Evolutionary conservation across 257 asterid species (phyloP).

Genomic region (Plantago major): DNA sequence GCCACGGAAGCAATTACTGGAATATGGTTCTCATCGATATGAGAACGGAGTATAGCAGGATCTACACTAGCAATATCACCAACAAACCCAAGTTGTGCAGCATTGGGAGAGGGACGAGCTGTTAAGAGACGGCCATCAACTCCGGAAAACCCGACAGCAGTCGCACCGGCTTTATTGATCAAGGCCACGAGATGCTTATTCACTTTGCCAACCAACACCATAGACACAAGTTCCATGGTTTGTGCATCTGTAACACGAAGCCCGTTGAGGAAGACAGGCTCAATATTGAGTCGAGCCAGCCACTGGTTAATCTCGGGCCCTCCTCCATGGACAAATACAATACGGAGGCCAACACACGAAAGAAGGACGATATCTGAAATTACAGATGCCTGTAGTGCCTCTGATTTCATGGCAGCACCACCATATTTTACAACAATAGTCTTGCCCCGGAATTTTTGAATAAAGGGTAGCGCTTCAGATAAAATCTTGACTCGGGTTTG

Average conservation of each 20-base stretch:
- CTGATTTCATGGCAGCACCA: conserved; percentile 83
- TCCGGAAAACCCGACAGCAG: conserved; percentile 77
- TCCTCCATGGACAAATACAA: conserved; percentile 79
- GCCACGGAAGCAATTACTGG: conserved; percentile 86
- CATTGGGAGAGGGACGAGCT: conserved; percentile 61
- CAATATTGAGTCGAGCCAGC: conserved; percentile 51
- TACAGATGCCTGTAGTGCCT: conserved; percentile 80
- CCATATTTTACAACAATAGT: conserved; percentile 84
- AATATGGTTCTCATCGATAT: conserved; percentile 59
- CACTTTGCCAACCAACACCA: conserved; percentile 75
- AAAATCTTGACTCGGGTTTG: conserved; percentile 59
- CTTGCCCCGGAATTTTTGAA: conserved; percentile 74
- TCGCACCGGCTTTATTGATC: conserved; percentile 77
- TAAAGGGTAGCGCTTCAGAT: conserved; percentile 75
- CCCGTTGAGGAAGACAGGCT: conserved; percentile 51
- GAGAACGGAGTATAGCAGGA: conserved; percentile 51
- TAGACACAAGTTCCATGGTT: conserved; percentile 51
- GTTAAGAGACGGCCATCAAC: conserved; percentile 68
- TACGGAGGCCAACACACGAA: conserved; percentile 71
- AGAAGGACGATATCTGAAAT: conserved; percentile 76
- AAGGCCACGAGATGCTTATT: conserved; percentile 66
- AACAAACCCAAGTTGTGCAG: conserved; percentile 67
- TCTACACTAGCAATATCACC: conserved; percentile 76
- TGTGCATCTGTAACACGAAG: no score
- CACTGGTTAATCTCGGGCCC: conserved; percentile 86